A percentile compares a stretch with the other conserved stretches of the same genome.
These are phyloP conservation scores for Metarhizium anisopliae DNA, from an alignment of 2,329 filamentous ascomycete species.

Conservation along the genomic window DNA sequence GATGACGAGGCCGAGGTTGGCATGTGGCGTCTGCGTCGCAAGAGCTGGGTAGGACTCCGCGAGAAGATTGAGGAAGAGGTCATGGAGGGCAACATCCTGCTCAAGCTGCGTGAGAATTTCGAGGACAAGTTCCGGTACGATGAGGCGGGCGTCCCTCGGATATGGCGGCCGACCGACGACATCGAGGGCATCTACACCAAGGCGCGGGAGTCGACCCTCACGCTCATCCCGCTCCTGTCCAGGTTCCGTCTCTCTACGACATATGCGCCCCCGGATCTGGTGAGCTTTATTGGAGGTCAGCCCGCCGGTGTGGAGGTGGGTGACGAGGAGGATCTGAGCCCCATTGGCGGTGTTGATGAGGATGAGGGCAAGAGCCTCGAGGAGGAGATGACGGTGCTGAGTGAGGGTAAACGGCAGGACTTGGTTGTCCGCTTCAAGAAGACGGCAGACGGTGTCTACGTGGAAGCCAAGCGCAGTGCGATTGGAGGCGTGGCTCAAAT, in stretches of 20 bases:
- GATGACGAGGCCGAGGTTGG: slow-evolving; percentile 86
- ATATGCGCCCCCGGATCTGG: slow-evolving; percentile 69
- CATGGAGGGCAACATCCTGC: slow-evolving; percentile 90
- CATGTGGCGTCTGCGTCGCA: slow-evolving; percentile 83
- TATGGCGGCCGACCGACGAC: slow-evolving; percentile 94
- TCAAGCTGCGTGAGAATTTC: slow-evolving; percentile 96
- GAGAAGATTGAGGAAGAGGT: slow-evolving; percentile 94
- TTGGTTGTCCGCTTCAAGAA: slow-evolving; percentile 95
- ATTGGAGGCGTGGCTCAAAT: slow-evolving; percentile 93
- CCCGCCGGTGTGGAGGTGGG: slow-evolving; percentile 66
- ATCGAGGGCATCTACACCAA: slow-evolving; percentile 93
- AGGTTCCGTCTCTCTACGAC: slow-evolving; percentile 72
- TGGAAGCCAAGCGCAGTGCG: slow-evolving; percentile 93
- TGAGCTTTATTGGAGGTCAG: slow-evolving; percentile 71
- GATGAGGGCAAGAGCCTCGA: slow-evolving; percentile 90
- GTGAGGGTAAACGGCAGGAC: slow-evolving; percentile 83
- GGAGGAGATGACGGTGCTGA: slow-evolving; percentile 93
- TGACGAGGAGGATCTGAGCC: slow-evolving; percentile 81
- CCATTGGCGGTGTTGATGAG: slow-evolving; percentile 90
- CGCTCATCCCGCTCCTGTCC: slow-evolving; percentile 80
- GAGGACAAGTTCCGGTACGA: slow-evolving; percentile 99
- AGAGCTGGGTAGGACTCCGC: slow-evolving; percentile 86
- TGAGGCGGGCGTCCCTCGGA: slow-evolving; percentile 84
- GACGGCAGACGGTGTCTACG: slow-evolving; percentile 93
- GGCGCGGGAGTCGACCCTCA: slow-evolving; percentile 84